These are phyloP conservation scores for Moricandia moricandioides DNA, from an alignment of 345 rosid genomes.

Conservation along the genomic window DNA sequence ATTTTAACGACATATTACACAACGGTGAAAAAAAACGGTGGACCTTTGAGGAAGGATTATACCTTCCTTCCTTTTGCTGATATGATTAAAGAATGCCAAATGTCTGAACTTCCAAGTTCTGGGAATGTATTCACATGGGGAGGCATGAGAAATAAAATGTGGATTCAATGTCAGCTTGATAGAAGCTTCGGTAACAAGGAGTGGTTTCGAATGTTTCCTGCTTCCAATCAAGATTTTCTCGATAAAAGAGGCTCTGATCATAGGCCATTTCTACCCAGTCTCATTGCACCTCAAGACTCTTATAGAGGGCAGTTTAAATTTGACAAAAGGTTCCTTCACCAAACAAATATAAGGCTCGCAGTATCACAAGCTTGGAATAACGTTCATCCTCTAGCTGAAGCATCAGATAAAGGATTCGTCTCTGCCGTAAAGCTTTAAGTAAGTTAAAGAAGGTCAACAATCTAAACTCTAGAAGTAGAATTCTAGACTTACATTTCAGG, in stretches of 20 bases:
- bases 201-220: not conserved
- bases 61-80: not conserved
- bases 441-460: too few relatives aligned
- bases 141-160: not conserved
- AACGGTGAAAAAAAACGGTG: not conserved
- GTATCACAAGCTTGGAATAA: not conserved
- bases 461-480: too few relatives aligned
- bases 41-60: not conserved
- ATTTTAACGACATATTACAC: not conserved
- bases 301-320: not conserved
- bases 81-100: not conserved
- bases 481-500: too few relatives aligned
- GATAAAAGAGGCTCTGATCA: not conserved
- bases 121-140: not conserved
- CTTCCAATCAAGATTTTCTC: not conserved
- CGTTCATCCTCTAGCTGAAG: too few relatives aligned
- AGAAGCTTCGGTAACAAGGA: not conserved
- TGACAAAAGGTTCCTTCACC: not conserved
- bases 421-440: too few relatives aligned
- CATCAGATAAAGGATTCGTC: too few relatives aligned
- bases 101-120: not conserved
- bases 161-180: not conserved
- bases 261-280: not conserved
- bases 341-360: not conserved
- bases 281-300: not conserved